A percentile compares a stretch with the other conserved stretches of the same genome.
Evolutionary conservation across 2,329 filamentous ascomycete species (phyloP).

Genomic region (Scedosporium apiospermum): DNA sequence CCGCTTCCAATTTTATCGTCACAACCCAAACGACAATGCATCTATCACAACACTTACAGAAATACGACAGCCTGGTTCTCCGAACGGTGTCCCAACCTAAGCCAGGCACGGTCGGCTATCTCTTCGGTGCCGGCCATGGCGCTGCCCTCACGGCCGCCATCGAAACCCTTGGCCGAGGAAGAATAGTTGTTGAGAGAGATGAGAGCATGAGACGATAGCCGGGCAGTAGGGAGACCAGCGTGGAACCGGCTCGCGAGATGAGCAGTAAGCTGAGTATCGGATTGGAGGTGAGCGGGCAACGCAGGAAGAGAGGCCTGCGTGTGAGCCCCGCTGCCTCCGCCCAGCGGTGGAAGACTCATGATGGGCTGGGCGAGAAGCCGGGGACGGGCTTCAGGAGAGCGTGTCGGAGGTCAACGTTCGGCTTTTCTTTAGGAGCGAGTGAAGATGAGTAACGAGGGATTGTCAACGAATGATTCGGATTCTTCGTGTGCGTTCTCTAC

Average conservation of each 20-base stretch:
- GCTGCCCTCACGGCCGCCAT: conserved; percentile 87
- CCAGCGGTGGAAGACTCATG: conserved; percentile 49
- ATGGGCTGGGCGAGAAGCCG: conserved; percentile 17
- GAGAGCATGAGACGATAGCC: conserved; percentile 82
- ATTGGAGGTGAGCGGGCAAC: conserved; percentile 73
- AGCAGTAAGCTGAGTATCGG: conserved; percentile 68
- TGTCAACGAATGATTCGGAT: background rate
- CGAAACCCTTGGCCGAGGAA: conserved; percentile 74
- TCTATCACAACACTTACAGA: conserved; percentile 53
- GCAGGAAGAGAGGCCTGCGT: conserved; percentile 81
- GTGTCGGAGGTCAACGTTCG: background rate
- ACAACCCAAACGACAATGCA: background rate
- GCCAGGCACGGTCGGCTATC: conserved; percentile 76
- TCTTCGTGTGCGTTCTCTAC: background rate
- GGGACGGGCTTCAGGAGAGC: background rate
- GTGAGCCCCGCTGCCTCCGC: conserved; percentile 48
- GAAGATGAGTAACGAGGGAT: background rate
- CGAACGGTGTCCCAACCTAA: conserved; percentile 73
- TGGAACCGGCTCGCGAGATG: conserved; percentile 87
- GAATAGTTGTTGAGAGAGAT: conserved; percentile 94
- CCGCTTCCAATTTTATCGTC: background rate
- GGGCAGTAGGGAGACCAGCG: conserved; percentile 77
- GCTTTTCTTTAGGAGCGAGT: background rate
- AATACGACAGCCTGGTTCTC: conserved; percentile 94
- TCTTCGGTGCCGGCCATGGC: conserved; percentile 90